Conservation (phyloP, 306 rosid genomes). For the Canavalia ensiformis region DNA sequence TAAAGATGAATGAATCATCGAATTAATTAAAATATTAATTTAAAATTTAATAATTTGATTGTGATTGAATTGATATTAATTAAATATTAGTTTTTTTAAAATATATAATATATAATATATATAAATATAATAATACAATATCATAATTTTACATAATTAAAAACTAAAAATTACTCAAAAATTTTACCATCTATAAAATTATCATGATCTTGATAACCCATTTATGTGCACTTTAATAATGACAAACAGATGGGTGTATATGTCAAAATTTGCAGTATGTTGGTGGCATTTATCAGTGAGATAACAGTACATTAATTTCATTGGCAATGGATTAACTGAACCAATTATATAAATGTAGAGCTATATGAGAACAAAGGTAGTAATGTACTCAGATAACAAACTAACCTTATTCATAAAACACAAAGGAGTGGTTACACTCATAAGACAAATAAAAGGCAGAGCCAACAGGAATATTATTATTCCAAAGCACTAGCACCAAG, state of each 20-base stretch:
- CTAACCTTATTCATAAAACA: not conserved
- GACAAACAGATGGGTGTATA: not conserved
- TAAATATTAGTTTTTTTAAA: too few relatives aligned
- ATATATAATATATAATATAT: too few relatives aligned
- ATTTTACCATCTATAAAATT: too few relatives aligned
- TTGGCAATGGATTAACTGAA: too few relatives aligned
- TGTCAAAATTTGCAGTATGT: not conserved
- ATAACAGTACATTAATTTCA: too few relatives aligned
- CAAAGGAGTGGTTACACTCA: not conserved
- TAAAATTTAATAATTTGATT: too few relatives aligned
- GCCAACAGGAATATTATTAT: not conserved
- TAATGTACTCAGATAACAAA: not conserved
- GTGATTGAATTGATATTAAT: too few relatives aligned
- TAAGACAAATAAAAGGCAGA: not conserved
- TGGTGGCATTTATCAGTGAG: not conserved
- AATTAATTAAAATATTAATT: too few relatives aligned
- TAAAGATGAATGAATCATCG: too few relatives aligned
- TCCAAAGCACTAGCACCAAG: conserved; percentile 40
- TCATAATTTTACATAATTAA: too few relatives aligned
- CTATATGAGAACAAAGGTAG: not conserved
- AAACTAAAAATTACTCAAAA: too few relatives aligned
- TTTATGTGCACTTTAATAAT: not conserved
- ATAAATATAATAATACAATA: too few relatives aligned
- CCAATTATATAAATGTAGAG: not conserved
- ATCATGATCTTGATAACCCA: not conserved